Percentiles rank a stretch among this genome's conserved stretches.
Conservation (phyloP, 2,329 filamentous ascomycete species). For the Arthrobotrys iridis region DNA sequence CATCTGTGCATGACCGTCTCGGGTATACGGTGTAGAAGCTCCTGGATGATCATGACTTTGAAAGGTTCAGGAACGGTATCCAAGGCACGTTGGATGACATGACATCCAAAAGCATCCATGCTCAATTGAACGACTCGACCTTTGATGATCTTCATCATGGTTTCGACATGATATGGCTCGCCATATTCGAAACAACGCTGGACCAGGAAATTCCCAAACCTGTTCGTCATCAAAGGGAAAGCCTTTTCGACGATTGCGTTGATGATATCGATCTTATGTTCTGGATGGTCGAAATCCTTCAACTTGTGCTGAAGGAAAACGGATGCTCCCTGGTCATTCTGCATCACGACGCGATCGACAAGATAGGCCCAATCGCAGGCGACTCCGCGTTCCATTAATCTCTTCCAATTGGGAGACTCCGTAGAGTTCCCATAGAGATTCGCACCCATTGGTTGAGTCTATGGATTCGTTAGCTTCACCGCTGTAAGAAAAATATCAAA, state of each 20-base stretch:
- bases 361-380: slow-evolving; percentile 98
- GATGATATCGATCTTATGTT: slow-evolving; percentile 97
- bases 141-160: slow-evolving; percentile 92
- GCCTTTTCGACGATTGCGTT: slow-evolving; percentile 74
- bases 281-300: slow-evolving; percentile 84
- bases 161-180: slow-evolving; percentile 89
- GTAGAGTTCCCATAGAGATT: slow-evolving; percentile 43
- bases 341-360: slow-evolving; percentile 98
- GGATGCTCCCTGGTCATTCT: slow-evolving; percentile 98
- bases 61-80: slow-evolving; percentile 97
- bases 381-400: slow-evolving; percentile 51
- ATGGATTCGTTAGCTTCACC: not conserved
- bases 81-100: slow-evolving; percentile 98
- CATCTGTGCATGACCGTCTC: slow-evolving; percentile 97
- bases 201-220: slow-evolving; percentile 97
- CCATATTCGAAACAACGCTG: slow-evolving; percentile 99
- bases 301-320: slow-evolving; percentile 99
- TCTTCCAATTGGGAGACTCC: slow-evolving; percentile 51
- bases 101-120: slow-evolving; percentile 98
- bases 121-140: slow-evolving; percentile 93
- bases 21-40: slow-evolving; percentile 90
- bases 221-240: slow-evolving; percentile 94
- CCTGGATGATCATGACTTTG: slow-evolving; percentile 99
- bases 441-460: slow-evolving; percentile 32
- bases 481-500: not conserved